These are phyloP conservation scores for Aquilaria yunnanensis DNA, from an alignment of 345 rosid genomes.

Conservation along the genomic window DNA sequence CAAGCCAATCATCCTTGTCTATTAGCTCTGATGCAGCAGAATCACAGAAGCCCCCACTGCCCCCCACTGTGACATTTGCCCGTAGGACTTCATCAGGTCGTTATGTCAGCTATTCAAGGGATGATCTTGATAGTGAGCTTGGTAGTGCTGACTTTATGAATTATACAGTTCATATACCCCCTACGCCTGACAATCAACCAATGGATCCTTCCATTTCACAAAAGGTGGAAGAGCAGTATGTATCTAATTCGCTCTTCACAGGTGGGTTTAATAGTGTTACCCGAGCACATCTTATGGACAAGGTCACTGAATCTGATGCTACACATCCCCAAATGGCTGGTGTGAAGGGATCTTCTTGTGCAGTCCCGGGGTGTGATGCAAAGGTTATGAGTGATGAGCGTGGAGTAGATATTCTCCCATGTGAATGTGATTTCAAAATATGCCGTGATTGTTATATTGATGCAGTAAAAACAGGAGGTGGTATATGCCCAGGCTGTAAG, in stretches of 20 bases:
- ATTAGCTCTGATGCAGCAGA: constrained; percentile 56
- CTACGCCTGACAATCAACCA: constrained; percentile 95
- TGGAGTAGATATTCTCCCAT: constrained; percentile 87
- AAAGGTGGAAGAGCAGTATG: constrained; percentile 97
- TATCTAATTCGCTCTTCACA: constrained; percentile 85
- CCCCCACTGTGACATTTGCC: constrained; percentile 62
- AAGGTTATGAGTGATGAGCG: constrained; percentile 94
- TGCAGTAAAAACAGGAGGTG: constrained; percentile 81
- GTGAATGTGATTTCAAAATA: constrained; percentile 94
- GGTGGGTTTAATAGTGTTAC: constrained; percentile 92
- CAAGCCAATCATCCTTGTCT: constrained; percentile 56
- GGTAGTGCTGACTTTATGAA: constrained; percentile 65
- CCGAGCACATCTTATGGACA: constrained; percentile 93
- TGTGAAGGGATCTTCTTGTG: constrained; percentile 83
- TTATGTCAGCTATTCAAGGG: constrained; percentile 84
- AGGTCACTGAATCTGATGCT: constrained; percentile 87
- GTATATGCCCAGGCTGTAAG: constrained; percentile 90
- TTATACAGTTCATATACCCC: constrained; percentile 90
- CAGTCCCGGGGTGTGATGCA: constrained; percentile 88
- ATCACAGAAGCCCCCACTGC: constrained; percentile 49
- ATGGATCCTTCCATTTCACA: constrained; percentile 90
- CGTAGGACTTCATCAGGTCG: constrained; percentile 84
- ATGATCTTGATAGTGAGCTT: constrained; percentile 90
- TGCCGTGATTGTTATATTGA: constrained; percentile 92
- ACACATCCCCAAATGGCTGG: constrained; percentile 99